Evolutionary conservation across 129 eudicot species (phyloP), one percentile per base, ranked within the genome.

Genomic region (Flaveria linearis): DNA sequence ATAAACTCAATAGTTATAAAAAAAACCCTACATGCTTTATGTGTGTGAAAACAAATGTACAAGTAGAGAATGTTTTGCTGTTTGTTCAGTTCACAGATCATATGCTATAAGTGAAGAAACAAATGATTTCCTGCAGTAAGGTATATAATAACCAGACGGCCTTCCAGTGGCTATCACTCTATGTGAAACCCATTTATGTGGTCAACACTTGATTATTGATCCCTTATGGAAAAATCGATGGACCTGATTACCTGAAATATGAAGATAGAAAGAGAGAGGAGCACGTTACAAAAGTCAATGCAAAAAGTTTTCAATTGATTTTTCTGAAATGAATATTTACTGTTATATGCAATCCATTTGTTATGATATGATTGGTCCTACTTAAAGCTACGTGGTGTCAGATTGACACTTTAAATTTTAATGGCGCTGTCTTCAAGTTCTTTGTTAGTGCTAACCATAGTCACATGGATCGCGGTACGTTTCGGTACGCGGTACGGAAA

Each of bases 361-460:
- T 61, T 61, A 25, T 63, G 72, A 75, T 63, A 47, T 75, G 63
- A 49, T 18, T 18, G 33, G 39, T 47, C 36, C 64, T 62, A 6
- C 68, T 28, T 14, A 15, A 28, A 30, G 68, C 15, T 26, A 64
- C 73, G 14, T 33, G 71, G n/a, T 43, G 65, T 76, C 17, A 30
- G 52, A 33, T 49, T 67, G 60, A 7, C 53, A 50, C 0, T 64
- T 62, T 17, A 12, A 62, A 26, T 28, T 13, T 76, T 18, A 49
- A 17, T 50, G 39, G 1, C 51, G 13, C 33, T 64, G 39, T 49
- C 64, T 7, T 30, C 45, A 62, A 62, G 42, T 62, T 62, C 9
- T 7, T 18, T 26, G 7, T 50, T 46, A 61, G 36, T 47, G 63
- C 28, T 28, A n/a, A n/a, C n/a, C n/a, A n/a, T n/a, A n/a, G n/a